Evolutionary conservation across 495 filamentous ascomycete genomes (phyloP).

Genomic region (Neurospora tetrasperma): DNA sequence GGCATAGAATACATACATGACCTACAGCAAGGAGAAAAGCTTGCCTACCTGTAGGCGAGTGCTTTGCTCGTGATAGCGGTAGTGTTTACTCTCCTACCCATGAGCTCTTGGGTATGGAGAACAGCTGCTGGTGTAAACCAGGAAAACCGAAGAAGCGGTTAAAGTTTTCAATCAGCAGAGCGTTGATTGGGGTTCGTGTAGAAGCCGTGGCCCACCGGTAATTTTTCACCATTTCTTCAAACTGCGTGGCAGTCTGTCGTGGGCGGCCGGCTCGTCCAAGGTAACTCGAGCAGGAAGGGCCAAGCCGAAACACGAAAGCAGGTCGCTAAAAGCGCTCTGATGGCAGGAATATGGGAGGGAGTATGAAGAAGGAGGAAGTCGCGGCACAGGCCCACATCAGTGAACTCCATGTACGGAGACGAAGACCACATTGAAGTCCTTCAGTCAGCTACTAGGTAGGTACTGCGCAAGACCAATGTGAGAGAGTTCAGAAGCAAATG

Average conservation of each 20-base stretch:
- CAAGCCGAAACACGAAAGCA: not conserved
- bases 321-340: not conserved
- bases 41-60: not conserved
- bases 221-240: not conserved
- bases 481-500: not conserved
- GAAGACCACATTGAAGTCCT: not conserved
- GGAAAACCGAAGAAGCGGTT: not conserved
- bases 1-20: not conserved
- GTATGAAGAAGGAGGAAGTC: not conserved
- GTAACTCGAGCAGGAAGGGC: not conserved
- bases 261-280: not conserved
- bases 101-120: not conserved
- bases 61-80: not conserved
- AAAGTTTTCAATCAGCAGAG: not conserved
- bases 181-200: not conserved
- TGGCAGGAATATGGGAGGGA: not conserved
- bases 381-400: not conserved
- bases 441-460: too few species aligned
- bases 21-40: not conserved
- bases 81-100: not conserved
- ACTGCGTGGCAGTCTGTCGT: not conserved
- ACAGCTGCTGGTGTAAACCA: not conserved
- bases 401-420: not conserved
- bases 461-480: not conserved
- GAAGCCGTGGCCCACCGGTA: not conserved